phyloP scores from a whole-genome alignment of 495 filamentous ascomycete species.

The Thermochaetoides thermophila region DNA sequence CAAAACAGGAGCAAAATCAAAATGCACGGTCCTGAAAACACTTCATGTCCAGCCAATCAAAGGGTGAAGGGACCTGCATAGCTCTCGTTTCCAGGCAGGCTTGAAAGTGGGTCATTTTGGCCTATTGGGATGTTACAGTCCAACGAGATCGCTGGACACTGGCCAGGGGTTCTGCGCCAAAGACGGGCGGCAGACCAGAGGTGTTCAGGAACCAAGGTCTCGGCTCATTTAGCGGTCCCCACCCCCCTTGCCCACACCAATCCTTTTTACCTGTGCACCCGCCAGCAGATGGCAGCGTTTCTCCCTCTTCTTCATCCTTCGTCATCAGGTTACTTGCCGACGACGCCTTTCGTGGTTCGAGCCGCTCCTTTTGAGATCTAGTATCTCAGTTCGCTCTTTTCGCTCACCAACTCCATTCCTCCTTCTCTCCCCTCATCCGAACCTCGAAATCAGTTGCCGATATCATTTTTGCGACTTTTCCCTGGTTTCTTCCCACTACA shows the following conservation, averaged over 20 bases:
- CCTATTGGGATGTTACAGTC: too few relatives aligned
- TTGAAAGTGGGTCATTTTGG: too few relatives aligned
- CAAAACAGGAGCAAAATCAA: too few relatives aligned
- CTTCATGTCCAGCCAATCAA: too few relatives aligned
- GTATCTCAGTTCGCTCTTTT: slow-evolving; percentile 22
- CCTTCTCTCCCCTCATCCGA: too few relatives aligned
- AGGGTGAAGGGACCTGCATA: too few relatives aligned
- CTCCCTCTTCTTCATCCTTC: slow-evolving; percentile 8
- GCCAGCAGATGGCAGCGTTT: neutral
- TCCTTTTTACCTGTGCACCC: slow-evolving; percentile 5
- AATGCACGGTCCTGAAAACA: too few relatives aligned
- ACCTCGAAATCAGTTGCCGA: too few relatives aligned
- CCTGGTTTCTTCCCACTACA: too few relatives aligned
- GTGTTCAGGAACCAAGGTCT: slow-evolving; percentile 5
- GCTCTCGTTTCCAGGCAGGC: too few relatives aligned
- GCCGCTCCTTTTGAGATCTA: slow-evolving; percentile 22
- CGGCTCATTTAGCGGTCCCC: slow-evolving; percentile 14
- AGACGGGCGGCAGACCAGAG: slow-evolving; percentile 7
- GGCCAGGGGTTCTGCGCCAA: neutral
- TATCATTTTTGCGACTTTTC: too few relatives aligned
- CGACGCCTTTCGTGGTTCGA: slow-evolving; percentile 16
- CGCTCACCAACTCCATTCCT: neutral
- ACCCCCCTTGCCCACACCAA: slow-evolving; percentile 1
- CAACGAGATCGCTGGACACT: too few relatives aligned
- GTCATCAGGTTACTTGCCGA: neutral